These are phyloP conservation scores for Thermothielavioides terrestris DNA, from an alignment of 495 filamentous ascomycete species.

Conservation along the genomic window DNA sequence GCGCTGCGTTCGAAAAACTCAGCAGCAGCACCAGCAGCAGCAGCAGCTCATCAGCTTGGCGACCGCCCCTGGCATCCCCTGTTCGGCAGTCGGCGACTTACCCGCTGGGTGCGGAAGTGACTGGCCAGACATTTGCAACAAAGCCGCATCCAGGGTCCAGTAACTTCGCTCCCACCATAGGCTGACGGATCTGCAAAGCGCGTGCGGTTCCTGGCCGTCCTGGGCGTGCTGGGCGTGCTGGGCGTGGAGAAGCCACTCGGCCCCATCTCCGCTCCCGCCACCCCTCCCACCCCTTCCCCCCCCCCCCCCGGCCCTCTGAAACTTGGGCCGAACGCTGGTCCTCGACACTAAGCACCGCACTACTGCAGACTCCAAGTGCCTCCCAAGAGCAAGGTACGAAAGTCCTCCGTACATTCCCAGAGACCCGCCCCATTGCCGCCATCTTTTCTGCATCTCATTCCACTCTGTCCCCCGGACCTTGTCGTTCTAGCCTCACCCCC, in stretches of 20 bases:
- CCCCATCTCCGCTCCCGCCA: not conserved
- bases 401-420: not conserved
- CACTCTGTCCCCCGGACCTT: not conserved
- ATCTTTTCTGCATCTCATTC: too few relatives aligned
- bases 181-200: conserved; percentile 22
- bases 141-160: conserved; percentile 23
- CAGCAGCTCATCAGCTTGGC: too few relatives aligned
- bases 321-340: conserved; percentile 15
- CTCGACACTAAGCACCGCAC: conserved; percentile 17
- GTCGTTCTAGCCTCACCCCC: not conserved
- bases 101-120: conserved; percentile 21
- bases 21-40: not conserved
- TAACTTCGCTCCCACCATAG: too few relatives aligned
- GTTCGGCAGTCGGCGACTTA: conserved; percentile 21
- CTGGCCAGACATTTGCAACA: conserved; percentile 16
- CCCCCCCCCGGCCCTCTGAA: conserved; percentile 8
- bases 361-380: conserved; percentile 1
- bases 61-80: conserved; percentile 3
- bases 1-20: not conserved
- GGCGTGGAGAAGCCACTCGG: not conserved
- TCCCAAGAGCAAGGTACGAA: conserved; percentile 20
- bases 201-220: conserved; percentile 20
- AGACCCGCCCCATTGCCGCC: not conserved
- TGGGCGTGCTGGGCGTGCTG: too few relatives aligned
- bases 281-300: not conserved